Evolutionary conservation across 805 yeast species (phyloP).

Genomic region (Barnettozyma wickerhamii): DNA sequence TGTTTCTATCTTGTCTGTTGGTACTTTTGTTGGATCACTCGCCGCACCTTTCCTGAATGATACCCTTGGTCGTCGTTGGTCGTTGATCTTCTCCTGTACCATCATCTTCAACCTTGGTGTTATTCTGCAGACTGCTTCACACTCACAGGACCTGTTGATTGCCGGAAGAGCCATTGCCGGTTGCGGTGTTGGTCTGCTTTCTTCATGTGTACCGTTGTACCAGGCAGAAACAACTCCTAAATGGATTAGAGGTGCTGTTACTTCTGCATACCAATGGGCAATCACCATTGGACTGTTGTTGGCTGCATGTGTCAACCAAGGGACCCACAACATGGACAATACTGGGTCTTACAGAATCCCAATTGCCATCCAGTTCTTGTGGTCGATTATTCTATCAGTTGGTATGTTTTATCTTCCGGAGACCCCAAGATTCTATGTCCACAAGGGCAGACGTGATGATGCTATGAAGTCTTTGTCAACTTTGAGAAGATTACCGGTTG

Average conservation of each 20-base stretch:
- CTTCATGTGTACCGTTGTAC: constrained; percentile 70
- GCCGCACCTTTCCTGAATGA: constrained; percentile 56
- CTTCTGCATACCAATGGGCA: constrained; percentile 71
- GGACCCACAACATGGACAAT: constrained; percentile 48
- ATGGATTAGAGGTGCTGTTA: constrained; percentile 75
- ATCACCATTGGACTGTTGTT: constrained; percentile 67
- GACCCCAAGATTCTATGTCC: constrained; percentile 67
- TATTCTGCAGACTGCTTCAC: constrained; percentile 42
- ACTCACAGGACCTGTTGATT: constrained; percentile 45
- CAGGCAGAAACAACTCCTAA: constrained; percentile 82
- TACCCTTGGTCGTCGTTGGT: constrained; percentile 48
- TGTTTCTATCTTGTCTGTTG: constrained; percentile 65
- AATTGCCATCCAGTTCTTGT: constrained; percentile 63
- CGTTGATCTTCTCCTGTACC: constrained; percentile 39
- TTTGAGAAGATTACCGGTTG: constrained; percentile 45
- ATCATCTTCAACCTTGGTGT: constrained; percentile 50
- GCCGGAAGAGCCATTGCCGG: constrained; percentile 75
- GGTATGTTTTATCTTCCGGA: constrained; percentile 74
- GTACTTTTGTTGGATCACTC: constrained; percentile 70
- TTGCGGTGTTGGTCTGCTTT: constrained; percentile 66
- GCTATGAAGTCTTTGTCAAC: constrained; percentile 54
- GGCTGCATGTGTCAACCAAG: constrained; percentile 69
- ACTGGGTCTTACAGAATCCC: constrained; percentile 73
- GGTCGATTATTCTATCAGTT: constrained; percentile 56
- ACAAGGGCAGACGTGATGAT: constrained; percentile 47